Evolutionary conservation across 306 rosid species (phyloP).

Genomic region (Begonia masoniana): DNA sequence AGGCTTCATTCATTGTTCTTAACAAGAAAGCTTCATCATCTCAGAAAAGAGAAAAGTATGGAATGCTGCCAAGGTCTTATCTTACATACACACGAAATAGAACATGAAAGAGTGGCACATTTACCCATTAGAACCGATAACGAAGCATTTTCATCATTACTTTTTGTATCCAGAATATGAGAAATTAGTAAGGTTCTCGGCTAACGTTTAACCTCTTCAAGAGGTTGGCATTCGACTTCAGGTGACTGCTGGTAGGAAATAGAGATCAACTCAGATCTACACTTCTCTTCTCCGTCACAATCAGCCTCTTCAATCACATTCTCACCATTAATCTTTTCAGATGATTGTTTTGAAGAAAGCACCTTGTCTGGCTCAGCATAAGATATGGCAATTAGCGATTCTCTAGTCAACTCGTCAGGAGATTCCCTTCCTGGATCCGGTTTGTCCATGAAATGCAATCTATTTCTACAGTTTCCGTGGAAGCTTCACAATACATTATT

Average conservation of each 20-base stretch:
- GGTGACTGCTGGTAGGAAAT: slow-evolving; percentile 32
- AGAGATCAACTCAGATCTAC: slow-evolving; percentile 37
- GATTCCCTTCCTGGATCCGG: slow-evolving; percentile 18
- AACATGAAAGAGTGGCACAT: too few species aligned
- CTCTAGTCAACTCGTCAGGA: slow-evolving; percentile 40
- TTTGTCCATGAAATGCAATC: slow-evolving; percentile 35
- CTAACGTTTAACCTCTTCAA: slow-evolving; percentile 15
- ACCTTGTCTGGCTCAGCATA: slow-evolving; percentile 27
- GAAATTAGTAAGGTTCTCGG: neutral
- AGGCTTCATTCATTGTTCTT: neutral
- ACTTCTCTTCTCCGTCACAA: slow-evolving; percentile 24
- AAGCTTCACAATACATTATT: slow-evolving; percentile 5
- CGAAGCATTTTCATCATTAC: too few species aligned
- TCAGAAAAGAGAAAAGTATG: neutral
- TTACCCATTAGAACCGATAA: too few species aligned
- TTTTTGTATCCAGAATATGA: too few species aligned
- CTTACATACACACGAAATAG: neutral
- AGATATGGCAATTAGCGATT: slow-evolving; percentile 40
- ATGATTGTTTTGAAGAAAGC: slow-evolving; percentile 12
- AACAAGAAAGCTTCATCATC: neutral
- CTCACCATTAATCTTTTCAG: slow-evolving; percentile 12
- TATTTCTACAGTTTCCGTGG: slow-evolving; percentile 12
- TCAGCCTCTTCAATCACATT: slow-evolving; percentile 11
- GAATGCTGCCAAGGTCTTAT: neutral
- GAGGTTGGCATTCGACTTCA: slow-evolving; percentile 21